Base-by-base conservation (phyloP, 768 basidiomycete species). In the Cubamyces lactineus region DNA sequence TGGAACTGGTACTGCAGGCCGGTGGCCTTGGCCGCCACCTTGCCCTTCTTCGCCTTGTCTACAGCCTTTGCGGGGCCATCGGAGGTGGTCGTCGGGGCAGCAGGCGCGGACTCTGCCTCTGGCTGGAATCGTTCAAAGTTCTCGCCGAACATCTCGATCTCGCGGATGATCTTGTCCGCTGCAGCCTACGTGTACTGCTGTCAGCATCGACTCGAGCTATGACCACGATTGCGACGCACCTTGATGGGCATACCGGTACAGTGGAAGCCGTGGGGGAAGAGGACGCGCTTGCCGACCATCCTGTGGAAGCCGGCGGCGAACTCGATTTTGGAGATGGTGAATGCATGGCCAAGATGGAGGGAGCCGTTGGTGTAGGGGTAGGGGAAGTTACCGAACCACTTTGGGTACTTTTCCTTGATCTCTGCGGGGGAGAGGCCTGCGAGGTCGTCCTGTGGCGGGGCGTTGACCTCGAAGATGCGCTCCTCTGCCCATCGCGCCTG, bases 191-290 rank as follows among this genome's bases (percentile, higher is more conserved):
- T 34, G 48, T 54, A 19, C 39, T 3, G 47, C 46, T 17, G 8
- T 62, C 45, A 60, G 47, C 17, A 43, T 19, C n/a, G n/a, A 13
- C 43, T 19, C 47, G 15, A 59, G 47, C 17, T 28, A 17, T 39
- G 21, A 48, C 50, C 11, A 21, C 17, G 28, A 55, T 24, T 24
- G 34, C 1, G 9, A 77, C 88, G 61, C 63, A 93, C 96, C 86
- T 98, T 98, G 82, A 99, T 99, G 41, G 97, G 97, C 94, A 99
- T 91, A 38, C 97, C 97, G 5, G 97, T 99, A 69, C 91, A 92
- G 77, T 99, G 97, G 76, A 97, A 92, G 50, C 93, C 97, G 71
- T 96, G 91, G n/a, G 97, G 97, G 78, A 98, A 98, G 67, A 99
- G 76, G 28, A 91, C 94, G 16, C 92, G 83, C 78, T 97, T 97